Conservation (phyloP, 495 filamentous ascomycete species). For the Aspergillus campestris region DNA sequence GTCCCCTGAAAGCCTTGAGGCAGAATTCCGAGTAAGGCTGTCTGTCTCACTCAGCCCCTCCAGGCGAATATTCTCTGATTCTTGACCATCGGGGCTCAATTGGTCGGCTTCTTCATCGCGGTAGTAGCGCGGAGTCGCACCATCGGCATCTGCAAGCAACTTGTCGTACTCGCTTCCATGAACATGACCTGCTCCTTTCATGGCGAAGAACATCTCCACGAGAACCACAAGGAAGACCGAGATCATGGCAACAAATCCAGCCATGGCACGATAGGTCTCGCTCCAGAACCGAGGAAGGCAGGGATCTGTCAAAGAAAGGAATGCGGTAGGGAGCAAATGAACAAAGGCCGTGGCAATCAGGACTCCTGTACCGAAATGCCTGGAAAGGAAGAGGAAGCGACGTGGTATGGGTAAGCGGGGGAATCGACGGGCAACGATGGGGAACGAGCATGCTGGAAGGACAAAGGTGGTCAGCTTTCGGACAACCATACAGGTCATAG, state of each 20-base stretch:
- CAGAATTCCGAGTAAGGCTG: slow-evolving; percentile 1
- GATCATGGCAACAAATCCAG: slow-evolving; percentile 70
- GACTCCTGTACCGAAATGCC: slow-evolving; percentile 82
- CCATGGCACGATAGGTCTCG: slow-evolving; percentile 62
- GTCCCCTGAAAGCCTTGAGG: slow-evolving; percentile 1
- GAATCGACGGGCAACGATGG: slow-evolving; percentile 44
- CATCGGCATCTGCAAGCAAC: slow-evolving; percentile 26
- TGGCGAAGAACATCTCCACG: slow-evolving; percentile 69
- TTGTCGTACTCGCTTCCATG: slow-evolving; percentile 41
- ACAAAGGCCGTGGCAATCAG: slow-evolving; percentile 87
- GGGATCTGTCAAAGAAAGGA: slow-evolving; percentile 68
- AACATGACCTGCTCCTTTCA: slow-evolving; percentile 43
- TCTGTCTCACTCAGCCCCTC: slow-evolving; percentile 12
- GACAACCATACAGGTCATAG: neutral
- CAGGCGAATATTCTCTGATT: slow-evolving; percentile 16
- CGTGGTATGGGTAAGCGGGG: slow-evolving; percentile 39
- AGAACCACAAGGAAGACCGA: slow-evolving; percentile 66
- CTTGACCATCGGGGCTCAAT: slow-evolving; percentile 14
- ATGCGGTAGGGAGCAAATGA: slow-evolving; percentile 75
- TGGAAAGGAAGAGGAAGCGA: slow-evolving; percentile 61
- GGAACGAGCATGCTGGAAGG: slow-evolving; percentile 43
- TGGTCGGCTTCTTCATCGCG: slow-evolving; percentile 13
- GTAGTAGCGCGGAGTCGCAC: slow-evolving; percentile 14
- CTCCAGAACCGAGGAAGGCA: slow-evolving; percentile 73
- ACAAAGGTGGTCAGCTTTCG: neutral